Evolutionary conservation across 2,329 filamentous ascomycete genomes (phyloP), one percentile per base, ranked within the genome.

Genomic region (Karstenula rhodostoma): DNA sequence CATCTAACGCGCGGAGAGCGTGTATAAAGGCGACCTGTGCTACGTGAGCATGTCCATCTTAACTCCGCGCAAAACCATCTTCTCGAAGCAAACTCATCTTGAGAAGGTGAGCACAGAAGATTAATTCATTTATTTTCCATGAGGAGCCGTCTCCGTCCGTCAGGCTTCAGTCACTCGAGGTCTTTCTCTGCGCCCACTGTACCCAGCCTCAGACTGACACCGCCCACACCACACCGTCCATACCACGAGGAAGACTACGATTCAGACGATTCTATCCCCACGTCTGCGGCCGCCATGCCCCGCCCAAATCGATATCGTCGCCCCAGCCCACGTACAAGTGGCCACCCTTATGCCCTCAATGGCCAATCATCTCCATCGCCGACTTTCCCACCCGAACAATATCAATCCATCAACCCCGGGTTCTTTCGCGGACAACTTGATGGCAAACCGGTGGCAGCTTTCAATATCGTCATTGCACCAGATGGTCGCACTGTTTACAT

Each of bases 251-350:
- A 7, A 42, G 50, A 54, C 19, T 51, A 47, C 43, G 53, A 57
- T 5, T 49, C 33, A 4, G 44, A 48, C 46, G 40, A 50, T 17
- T 57, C 50, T 27, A 55, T 55, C 17, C 59, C 54, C n/a, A 57
- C 56, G 13, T 61, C 59, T 35, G 60, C 61, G 17, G 57, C 58
- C 32, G 43, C 49, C 4, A 63, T 63, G 61, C 61, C 61, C 22
- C 61, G 61, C 5, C 61, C 61, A 15, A 63, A 63, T 43, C 58
- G 61, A 23, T 63, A 63, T 25, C 57, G 56, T n/a, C 60, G 57
- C 27, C 57, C 57, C 46, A 58, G n/a, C 40, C 32, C 35, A 6
- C 57, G 43, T 27, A 54, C 48, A 12, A 51, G 22, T 19, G 32
- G n/a, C 23, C 47, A 57, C 13, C 51, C 51, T 17, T 54, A 54